These are phyloP conservation scores for Raddia guianensis DNA, from an alignment of 176 grass and related monocot species.

Conservation along the genomic window DNA sequence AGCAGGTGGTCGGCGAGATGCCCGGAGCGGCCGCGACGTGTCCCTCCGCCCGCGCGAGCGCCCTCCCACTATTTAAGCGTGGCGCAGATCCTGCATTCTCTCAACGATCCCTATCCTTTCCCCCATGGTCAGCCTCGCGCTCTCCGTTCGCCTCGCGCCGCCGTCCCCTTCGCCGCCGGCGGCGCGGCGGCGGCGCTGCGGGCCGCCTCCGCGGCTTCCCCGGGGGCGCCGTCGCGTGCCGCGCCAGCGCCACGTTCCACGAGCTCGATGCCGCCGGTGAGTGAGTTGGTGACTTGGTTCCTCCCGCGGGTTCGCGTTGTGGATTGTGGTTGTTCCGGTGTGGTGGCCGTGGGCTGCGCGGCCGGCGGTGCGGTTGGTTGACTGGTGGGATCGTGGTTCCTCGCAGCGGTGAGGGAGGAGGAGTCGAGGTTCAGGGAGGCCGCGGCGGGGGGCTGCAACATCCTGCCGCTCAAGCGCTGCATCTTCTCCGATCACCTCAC, in stretches of 20 bases:
- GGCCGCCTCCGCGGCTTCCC: neutral
- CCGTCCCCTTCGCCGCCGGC: slow-evolving; percentile 7
- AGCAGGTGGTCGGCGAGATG: neutral
- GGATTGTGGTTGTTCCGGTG: too few species aligned
- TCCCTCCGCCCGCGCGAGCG: slow-evolving; percentile 6
- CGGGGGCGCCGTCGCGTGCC: neutral
- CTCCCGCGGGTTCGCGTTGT: neutral
- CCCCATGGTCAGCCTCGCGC: slow-evolving; percentile 32
- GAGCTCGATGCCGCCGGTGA: slow-evolving; percentile 54
- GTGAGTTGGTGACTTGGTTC: slow-evolving; percentile 28
- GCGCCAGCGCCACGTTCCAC: slow-evolving; percentile 43
- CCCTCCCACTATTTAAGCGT: slow-evolving; percentile 16
- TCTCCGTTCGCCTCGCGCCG: slow-evolving; percentile 44
- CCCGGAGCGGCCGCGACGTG: slow-evolving; percentile 18
- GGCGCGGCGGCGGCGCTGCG: neutral
- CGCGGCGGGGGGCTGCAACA: slow-evolving; percentile 55
- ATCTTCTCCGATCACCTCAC: slow-evolving; percentile 91
- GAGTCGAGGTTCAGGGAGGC: slow-evolving; percentile 47
- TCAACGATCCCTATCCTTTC: neutral
- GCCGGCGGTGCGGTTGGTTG: neutral
- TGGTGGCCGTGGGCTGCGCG: too few species aligned
- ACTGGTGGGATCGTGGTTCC: neutral
- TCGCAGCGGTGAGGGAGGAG: slow-evolving; percentile 66
- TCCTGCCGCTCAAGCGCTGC: slow-evolving; percentile 68
- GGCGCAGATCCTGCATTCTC: neutral